Percentiles rank a stretch among this genome's conserved stretches.
These are phyloP conservation scores for Fusarium irregulare DNA, from an alignment of 2,329 filamentous ascomycete species.

Conservation along the genomic window DNA sequence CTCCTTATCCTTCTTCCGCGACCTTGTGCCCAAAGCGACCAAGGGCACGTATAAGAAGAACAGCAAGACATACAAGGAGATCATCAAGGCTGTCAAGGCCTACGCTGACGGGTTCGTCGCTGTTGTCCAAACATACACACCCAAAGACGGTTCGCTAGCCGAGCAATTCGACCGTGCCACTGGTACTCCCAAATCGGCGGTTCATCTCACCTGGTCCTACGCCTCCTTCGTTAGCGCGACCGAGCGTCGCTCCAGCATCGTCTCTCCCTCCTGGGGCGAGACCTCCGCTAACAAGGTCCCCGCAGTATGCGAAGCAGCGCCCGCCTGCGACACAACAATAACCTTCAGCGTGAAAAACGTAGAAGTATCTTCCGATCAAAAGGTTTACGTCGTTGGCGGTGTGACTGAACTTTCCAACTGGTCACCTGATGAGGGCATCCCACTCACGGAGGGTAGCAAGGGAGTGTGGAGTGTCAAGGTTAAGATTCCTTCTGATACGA, in stretches of 20 bases:
- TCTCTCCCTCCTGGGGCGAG: conserved; percentile 66
- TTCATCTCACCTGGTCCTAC: conserved; percentile 79
- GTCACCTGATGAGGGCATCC: conserved; percentile 56
- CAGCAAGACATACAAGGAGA: conserved; percentile 7
- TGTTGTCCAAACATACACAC: conserved; percentile 71
- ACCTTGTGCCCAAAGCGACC: conserved; percentile 16
- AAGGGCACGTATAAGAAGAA: conserved; percentile 23
- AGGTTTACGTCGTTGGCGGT: conserved; percentile 41
- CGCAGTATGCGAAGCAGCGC: conserved; percentile 31
- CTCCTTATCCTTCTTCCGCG: conserved; percentile 20
- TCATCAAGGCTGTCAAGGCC: conserved; percentile 20
- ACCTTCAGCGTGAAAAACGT: conserved; percentile 37
- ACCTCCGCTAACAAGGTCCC: conserved; percentile 33
- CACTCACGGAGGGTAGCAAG: conserved; percentile 62
- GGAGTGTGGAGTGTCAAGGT: conserved; percentile 64
- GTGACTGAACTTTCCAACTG: conserved; percentile 55
- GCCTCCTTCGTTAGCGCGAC: conserved; percentile 71
- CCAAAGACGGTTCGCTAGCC: conserved; percentile 68
- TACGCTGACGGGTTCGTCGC: conserved; percentile 28
- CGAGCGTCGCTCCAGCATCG: conserved; percentile 63
- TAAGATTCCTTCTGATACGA: conserved; percentile 62
- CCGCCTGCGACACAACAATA: conserved; percentile 42
- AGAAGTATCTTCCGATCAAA: conserved; percentile 26
- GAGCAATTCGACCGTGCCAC: conserved; percentile 71
- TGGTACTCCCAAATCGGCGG: conserved; percentile 68